Evolutionary conservation across 2,329 filamentous ascomycete genomes (phyloP).

Genomic region (Phialemonium atrogriseum): DNA sequence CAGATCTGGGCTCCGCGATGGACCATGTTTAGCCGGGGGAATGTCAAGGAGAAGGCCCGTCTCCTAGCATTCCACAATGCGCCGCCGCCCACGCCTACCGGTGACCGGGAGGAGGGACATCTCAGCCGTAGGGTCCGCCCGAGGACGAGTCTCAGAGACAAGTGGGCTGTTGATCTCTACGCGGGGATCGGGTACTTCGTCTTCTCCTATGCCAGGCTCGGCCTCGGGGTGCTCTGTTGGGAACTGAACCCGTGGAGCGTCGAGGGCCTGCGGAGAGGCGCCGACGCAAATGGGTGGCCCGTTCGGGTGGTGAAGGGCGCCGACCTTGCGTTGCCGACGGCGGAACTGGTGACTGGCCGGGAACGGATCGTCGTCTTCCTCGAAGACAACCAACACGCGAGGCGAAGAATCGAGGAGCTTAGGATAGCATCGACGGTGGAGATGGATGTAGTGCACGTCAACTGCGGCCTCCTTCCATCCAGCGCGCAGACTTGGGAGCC

Average conservation of each 20-base stretch:
- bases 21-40: slow-evolving; percentile 93
- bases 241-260: slow-evolving; percentile 86
- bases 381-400: slow-evolving; percentile 56
- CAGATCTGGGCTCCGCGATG: slow-evolving; percentile 85
- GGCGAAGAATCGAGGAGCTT: slow-evolving; percentile 28
- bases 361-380: slow-evolving; percentile 59
- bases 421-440: slow-evolving; percentile 24
- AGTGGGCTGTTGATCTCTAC: slow-evolving; percentile 71
- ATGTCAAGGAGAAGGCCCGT: slow-evolving; percentile 79
- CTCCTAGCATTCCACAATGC: slow-evolving; percentile 47
- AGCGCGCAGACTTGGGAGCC: slow-evolving; percentile 46
- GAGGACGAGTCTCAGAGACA: slow-evolving; percentile 17
- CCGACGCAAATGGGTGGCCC: slow-evolving; percentile 58
- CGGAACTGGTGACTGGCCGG: slow-evolving; percentile 29
- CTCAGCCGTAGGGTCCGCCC: slow-evolving; percentile 1
- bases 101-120: not conserved
- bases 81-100: slow-evolving; percentile 20
- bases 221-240: slow-evolving; percentile 73
- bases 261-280: slow-evolving; percentile 72
- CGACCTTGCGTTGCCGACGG: slow-evolving; percentile 28
- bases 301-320: slow-evolving; percentile 42
- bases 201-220: slow-evolving; percentile 70
- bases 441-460: slow-evolving; percentile 47
- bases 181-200: slow-evolving; percentile 92
- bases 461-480: slow-evolving; percentile 54